These are phyloP conservation scores for Zasmidium cellare DNA, from an alignment of 2,329 filamentous ascomycete genomes.

Conservation along the genomic window DNA sequence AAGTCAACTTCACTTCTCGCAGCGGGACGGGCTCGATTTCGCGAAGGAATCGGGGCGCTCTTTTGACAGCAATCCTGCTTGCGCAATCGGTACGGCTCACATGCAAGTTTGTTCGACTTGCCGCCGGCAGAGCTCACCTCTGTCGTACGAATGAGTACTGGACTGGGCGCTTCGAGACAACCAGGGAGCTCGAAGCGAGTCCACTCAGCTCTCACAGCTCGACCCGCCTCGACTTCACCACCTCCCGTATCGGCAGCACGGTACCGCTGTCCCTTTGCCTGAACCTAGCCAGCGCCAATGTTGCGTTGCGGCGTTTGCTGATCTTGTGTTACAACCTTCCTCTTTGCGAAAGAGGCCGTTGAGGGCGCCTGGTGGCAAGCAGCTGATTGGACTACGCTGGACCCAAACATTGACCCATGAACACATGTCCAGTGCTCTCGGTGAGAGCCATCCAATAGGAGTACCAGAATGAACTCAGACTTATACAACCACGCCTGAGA, in stretches of 20 bases:
- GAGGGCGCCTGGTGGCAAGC: not conserved
- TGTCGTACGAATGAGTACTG: not conserved
- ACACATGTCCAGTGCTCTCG: not conserved
- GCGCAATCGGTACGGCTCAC: not conserved
- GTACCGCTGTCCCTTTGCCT: not conserved
- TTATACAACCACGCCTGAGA: not conserved
- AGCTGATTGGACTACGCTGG: not conserved
- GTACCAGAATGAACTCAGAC: not conserved
- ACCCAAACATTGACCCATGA: not conserved
- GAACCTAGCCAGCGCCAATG: not conserved
- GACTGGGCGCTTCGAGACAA: not conserved
- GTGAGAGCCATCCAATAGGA: not conserved
- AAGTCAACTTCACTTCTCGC: not conserved
- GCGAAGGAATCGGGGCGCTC: not conserved
- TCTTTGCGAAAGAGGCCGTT: not conserved
- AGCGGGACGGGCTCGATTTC: not conserved
- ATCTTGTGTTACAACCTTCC: not conserved
- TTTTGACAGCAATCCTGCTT: not conserved
- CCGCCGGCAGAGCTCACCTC: not conserved
- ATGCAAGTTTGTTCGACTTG: not conserved
- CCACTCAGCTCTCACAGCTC: not conserved
- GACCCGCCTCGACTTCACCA: not conserved
- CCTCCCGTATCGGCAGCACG: not conserved
- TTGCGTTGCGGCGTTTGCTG: slow-evolving; percentile 1
- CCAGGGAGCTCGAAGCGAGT: slow-evolving; percentile 2